Conservation (phyloP, 2,329 filamentous ascomycete genomes). For the Fusarium chuoi region DNA sequence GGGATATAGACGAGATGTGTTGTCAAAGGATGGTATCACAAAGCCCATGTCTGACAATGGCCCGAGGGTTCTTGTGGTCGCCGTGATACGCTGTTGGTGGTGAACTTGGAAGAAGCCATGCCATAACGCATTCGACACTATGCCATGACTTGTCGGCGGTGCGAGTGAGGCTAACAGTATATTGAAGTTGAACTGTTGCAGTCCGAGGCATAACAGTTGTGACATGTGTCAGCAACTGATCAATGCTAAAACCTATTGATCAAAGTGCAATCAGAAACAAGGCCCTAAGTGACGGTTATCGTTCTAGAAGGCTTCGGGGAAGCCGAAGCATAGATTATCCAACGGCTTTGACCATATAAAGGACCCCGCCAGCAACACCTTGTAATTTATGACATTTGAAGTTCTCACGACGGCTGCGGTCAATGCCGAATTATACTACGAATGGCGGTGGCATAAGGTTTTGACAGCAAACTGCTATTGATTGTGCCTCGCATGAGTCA, state of each 20-base stretch:
- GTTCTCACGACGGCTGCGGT: constrained; percentile 9
- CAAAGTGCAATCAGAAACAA: background rate
- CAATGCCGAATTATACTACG: background rate
- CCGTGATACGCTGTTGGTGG: background rate
- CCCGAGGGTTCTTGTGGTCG: constrained; percentile 2
- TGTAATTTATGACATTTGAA: constrained; percentile 18
- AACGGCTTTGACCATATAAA: background rate
- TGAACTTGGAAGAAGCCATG: background rate
- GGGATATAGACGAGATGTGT: constrained; percentile 21
- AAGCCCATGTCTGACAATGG: constrained; percentile 16
- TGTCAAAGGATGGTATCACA: constrained; percentile 22
- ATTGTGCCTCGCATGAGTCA: background rate
- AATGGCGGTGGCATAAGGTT: constrained; percentile 2
- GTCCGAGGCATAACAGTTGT: background rate
- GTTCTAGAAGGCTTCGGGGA: constrained; percentile 35
- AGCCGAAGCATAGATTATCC: constrained; percentile 21
- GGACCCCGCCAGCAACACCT: background rate
- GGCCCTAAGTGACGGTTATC: background rate
- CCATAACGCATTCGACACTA: background rate
- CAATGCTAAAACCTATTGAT: background rate
- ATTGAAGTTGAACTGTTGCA: background rate
- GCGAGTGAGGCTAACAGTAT: background rate
- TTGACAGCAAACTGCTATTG: background rate
- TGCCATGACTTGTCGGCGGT: background rate
- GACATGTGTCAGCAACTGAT: background rate